Evolutionary conservation across 208 protist species (phyloP).

Genomic region (Naegleria lovaniensis): DNA sequence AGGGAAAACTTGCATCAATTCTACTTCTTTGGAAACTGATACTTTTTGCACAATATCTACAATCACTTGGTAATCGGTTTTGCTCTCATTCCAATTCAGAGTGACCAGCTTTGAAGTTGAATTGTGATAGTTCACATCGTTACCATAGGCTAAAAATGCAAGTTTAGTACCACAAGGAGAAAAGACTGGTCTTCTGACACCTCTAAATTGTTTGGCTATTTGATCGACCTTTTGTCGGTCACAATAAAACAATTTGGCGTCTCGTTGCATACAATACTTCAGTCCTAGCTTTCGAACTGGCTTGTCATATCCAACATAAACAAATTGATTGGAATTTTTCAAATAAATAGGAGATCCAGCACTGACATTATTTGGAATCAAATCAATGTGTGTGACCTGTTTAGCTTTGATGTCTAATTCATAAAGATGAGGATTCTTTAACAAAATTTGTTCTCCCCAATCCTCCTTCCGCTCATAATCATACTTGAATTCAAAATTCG

Average conservation of each 20-base stretch:
- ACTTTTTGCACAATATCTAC: background rate
- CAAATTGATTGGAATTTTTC: background rate
- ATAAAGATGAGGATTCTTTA: background rate
- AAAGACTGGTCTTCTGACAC: background rate
- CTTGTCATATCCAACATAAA: background rate
- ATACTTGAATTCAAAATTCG: background rate
- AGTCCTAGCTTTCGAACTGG: background rate
- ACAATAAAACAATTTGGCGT: background rate
- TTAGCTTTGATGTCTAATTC: background rate
- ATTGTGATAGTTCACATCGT: background rate
- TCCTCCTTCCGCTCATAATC: background rate
- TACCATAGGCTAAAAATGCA: background rate
- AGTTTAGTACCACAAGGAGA: background rate
- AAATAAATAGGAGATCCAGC: background rate
- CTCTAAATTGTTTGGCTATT: background rate
- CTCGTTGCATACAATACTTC: background rate
- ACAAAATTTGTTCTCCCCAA: slow-evolving; percentile 8
- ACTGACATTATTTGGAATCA: background rate
- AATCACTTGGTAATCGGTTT: background rate
- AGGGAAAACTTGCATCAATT: background rate
- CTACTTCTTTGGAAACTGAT: too few relatives aligned
- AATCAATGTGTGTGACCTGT: background rate
- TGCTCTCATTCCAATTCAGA: background rate
- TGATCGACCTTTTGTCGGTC: too few relatives aligned
- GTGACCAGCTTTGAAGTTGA: background rate